phyloP scores from a whole-genome alignment of 2,329 filamentous ascomycete genomes.

The Cordyceps javanica region DNA sequence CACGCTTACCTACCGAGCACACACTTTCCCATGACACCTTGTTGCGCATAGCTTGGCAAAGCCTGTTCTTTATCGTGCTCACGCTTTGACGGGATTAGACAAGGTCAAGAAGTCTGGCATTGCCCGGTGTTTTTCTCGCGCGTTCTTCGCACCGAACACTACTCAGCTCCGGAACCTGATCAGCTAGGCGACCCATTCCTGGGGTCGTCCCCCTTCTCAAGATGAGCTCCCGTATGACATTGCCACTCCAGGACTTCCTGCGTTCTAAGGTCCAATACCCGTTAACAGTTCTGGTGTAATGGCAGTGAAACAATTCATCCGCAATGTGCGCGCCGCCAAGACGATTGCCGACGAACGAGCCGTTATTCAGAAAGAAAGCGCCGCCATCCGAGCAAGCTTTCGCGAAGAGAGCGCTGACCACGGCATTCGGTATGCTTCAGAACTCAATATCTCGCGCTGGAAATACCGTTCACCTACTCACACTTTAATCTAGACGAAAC shows the following conservation, averaged over 20 bases:
- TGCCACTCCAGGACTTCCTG: slow-evolving; percentile 13
- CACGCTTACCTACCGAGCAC: neutral
- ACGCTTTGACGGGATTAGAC: neutral
- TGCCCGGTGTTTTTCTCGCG: neutral
- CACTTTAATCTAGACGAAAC: slow-evolving; percentile 63
- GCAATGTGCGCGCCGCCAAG: slow-evolving; percentile 96
- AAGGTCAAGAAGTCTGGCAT: neutral
- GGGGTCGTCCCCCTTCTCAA: slow-evolving; percentile 26
- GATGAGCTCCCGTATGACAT: slow-evolving; percentile 35
- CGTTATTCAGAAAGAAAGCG: slow-evolving; percentile 98
- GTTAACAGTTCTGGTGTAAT: slow-evolving; percentile 16
- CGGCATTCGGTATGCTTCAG: slow-evolving; percentile 65
- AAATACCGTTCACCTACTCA: neutral
- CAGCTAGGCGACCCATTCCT: slow-evolving; percentile 25
- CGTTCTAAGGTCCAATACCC: slow-evolving; percentile 1
- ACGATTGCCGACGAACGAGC: slow-evolving; percentile 98
- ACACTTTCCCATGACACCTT: slow-evolving; percentile 5
- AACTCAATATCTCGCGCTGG: neutral
- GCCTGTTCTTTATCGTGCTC: neutral
- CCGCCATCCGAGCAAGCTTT: slow-evolving; percentile 94
- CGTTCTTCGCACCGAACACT: neutral
- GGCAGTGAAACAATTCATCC: slow-evolving; percentile 99
- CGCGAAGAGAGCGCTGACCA: slow-evolving; percentile 93
- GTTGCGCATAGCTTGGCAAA: slow-evolving; percentile 9
- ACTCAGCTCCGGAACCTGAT: slow-evolving; percentile 1